phyloP scores from a whole-genome alignment of 495 filamentous ascomycete species.

The Penicillium ochrochloron region DNA sequence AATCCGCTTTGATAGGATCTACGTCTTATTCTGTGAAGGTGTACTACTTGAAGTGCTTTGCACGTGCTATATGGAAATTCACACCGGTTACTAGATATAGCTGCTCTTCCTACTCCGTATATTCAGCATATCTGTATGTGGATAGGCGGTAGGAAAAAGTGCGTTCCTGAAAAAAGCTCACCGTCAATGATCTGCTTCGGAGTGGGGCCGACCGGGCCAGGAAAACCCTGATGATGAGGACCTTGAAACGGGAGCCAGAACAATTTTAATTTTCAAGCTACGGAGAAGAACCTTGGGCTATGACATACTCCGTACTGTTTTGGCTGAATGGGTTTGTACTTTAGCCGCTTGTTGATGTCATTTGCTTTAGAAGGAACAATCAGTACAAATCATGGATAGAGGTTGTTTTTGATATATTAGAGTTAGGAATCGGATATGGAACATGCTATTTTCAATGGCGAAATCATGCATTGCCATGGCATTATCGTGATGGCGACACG shows the following conservation, averaged over 20 bases:
- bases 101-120: neutral
- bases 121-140: neutral
- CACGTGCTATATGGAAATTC: neutral
- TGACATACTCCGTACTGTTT: neutral
- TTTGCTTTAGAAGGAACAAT: neutral
- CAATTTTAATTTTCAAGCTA: neutral
- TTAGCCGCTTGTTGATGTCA: neutral
- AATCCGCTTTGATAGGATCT: slow-evolving; percentile 12
- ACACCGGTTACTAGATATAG: slow-evolving; percentile 28
- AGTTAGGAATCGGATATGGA: neutral
- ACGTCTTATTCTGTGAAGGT: slow-evolving; percentile 26
- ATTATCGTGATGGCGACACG: slow-evolving; percentile 15
- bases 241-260: slow-evolving; percentile 16
- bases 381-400: neutral
- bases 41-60: neutral
- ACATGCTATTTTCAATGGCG: neutral
- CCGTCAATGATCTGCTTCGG: slow-evolving; percentile 28
- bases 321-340: neutral
- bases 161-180: slow-evolving; percentile 21
- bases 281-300: neutral
- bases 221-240: slow-evolving; percentile 24
- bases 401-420: neutral
- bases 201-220: slow-evolving; percentile 21
- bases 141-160: slow-evolving; percentile 19
- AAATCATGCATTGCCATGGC: slow-evolving; percentile 12